Evolutionary conservation across 1,284 basidiomycete genomes (phyloP), one percentile per base, ranked within the genome.

Genomic region (Taiwanofungus camphoratus): DNA sequence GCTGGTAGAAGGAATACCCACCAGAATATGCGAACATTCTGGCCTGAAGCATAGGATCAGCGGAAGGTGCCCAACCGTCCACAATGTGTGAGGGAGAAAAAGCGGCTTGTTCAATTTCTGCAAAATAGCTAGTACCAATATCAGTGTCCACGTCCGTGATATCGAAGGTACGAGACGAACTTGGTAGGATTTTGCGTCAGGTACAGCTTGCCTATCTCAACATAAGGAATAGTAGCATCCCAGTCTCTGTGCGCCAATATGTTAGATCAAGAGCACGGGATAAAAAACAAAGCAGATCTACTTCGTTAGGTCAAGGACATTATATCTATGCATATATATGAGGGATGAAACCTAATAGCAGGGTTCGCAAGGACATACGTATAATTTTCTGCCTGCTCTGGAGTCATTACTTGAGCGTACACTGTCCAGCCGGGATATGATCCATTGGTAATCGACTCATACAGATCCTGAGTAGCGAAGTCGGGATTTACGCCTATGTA

Each of bases 271-370:
- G 13, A 12, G 3, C 31, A 20, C 1, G 16, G 15, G 29, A 7
- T 36, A 40, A 13, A 22, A 21, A 32, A 13, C n/a, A 3, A 4
- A 6, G 2, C 12, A n/a, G 4, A 44, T 49, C 26, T 39, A 56
- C 67, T 95, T 95, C 48, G 93, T 96, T 33, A 95, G 71, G 64
- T 96, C 92, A 50, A 94, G 79, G 41, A 91, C 69, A 60, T 87
- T 90, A 57, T 58, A 60, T 9, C 43, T 45, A 13, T 8, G 15
- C 13, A 15, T 1, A 18, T 20, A 19, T 13, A 15, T 38, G 5
- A 38, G 36, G 5, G n/a, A n/a, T n/a, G n/a, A n/a, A n/a, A n/a
- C n/a, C n/a, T n/a, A n/a, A n/a, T n/a, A n/a, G n/a, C n/a, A n/a
- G n/a, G n/a, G n/a, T n/a, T n/a, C n/a, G n/a, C n/a, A n/a, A n/a